Base-by-base conservation (phyloP, 2,329 filamentous ascomycete species). In the Colletotrichum sp. region DNA sequence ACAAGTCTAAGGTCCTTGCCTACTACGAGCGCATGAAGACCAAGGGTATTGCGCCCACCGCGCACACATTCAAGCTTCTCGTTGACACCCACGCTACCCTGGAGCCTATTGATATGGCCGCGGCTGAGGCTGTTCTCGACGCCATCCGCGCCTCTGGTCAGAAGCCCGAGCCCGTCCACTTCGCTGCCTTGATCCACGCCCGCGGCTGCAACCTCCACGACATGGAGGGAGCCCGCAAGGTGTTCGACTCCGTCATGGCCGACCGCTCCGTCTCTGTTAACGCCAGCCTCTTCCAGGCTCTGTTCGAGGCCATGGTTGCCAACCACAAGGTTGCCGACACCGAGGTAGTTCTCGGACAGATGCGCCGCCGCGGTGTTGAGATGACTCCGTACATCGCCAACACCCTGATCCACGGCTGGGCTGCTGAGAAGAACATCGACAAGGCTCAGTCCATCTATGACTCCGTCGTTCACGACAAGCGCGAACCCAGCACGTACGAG, bases 371-470 rank as follows among this genome's bases (percentile, higher is more conserved):
- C 74, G 87, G 92, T 48, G 93, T 99, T 13, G 94, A 96, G 80
- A 92, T 98, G 88, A 98, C 97, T 4, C 94, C 97, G 0, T 99
- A 99, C 86, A 98, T 99, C 82, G 97, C 97, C 82, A 99, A 99
- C 87, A 98, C 96, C 7, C 90, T 99, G 61, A 98, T 99, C 81
- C 96, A 98, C 82, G 97, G 97, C 77, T 99, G 97, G 96, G 95
- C 96, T 26, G 90, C 93, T 16, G 94, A 94, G 83, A 94, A 94
- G 85, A 91, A 97, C 77, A 94, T 98, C 59, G 85, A 87, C 75
- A 96, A 95, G 84, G 95, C 96, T 21, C 92, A 93, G 81, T 87
- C 90, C 28, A 92, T 98, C 76, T 99, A 98, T 82, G 90, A 94
- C 74, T 89, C 90, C n/a, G 93, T 99, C 5, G 91, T 93, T 10